Percentiles rank a stretch among this genome's conserved stretches.
phyloP scores from a whole-genome alignment of 2,329 filamentous ascomycete species.

The Pseudocercospora crystallina region DNA sequence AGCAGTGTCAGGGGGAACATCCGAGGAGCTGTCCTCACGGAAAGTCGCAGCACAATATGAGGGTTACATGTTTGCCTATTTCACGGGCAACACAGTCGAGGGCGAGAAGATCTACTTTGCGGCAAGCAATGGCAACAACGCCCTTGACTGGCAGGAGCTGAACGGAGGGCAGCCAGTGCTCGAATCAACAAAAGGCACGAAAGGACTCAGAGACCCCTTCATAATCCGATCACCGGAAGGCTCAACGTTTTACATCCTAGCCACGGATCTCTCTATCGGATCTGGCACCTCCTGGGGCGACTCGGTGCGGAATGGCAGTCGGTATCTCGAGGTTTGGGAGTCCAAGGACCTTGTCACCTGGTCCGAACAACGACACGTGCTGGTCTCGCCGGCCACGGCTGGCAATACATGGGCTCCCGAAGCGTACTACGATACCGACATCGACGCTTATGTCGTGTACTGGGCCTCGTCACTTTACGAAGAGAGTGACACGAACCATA shows the following conservation, averaged over 20 bases:
- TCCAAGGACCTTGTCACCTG: constrained; percentile 52
- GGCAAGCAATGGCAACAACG: constrained; percentile 54
- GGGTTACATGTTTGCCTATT: constrained; percentile 56
- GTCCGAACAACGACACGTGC: constrained; percentile 52
- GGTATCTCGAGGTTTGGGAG: constrained; percentile 54
- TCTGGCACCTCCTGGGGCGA: constrained; percentile 55
- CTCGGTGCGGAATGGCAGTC: constrained; percentile 49
- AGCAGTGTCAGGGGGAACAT: too few species aligned
- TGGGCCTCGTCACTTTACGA: constrained; percentile 52
- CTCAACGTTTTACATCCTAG: constrained; percentile 53
- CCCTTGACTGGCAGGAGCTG: constrained; percentile 52
- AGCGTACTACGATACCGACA: constrained; percentile 53
- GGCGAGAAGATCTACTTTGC: constrained; percentile 57
- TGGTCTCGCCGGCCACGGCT: constrained; percentile 50
- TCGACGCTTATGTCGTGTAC: constrained; percentile 49
- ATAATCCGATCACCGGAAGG: constrained; percentile 54
- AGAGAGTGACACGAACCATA: constrained; percentile 50
- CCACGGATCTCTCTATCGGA: constrained; percentile 56
- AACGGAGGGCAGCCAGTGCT: constrained; percentile 51
- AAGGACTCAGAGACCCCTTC: constrained; percentile 55
- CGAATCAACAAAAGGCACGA: constrained; percentile 49
- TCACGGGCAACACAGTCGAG: constrained; percentile 45
- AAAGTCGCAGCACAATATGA: constrained; percentile 12
- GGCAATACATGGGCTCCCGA: constrained; percentile 60
- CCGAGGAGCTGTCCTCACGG: too few species aligned